A percentile compares a stretch with the other conserved stretches of the same genome.
Conservation (phyloP, 257 asterid species). For the Nicotiana tomentosiformis region DNA sequence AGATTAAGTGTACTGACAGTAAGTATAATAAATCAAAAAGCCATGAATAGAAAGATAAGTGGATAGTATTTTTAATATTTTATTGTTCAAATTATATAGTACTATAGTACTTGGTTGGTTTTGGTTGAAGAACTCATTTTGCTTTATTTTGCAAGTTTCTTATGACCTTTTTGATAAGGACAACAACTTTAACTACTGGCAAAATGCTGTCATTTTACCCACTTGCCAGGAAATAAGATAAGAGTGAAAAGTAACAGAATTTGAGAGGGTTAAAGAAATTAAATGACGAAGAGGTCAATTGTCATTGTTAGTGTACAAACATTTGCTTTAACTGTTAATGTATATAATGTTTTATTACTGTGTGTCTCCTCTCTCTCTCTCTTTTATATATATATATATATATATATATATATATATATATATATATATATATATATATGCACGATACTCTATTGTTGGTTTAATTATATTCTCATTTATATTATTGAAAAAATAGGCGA, state of each 20-base stretch:
- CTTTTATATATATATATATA: too few relatives aligned
- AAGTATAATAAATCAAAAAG: slow-evolving; percentile 10
- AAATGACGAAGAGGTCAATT: too few relatives aligned
- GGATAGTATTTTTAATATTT: not conserved
- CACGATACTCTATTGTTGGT: too few relatives aligned
- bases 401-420: too few relatives aligned
- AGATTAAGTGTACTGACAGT: slow-evolving; percentile 4
- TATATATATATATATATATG: too few relatives aligned
- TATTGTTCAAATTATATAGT: not conserved
- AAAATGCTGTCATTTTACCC: not conserved
- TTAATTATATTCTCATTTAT: too few relatives aligned
- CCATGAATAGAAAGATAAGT: not conserved
- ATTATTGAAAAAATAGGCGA: too few relatives aligned
- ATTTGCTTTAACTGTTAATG: too few relatives aligned
- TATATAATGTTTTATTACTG: too few relatives aligned
- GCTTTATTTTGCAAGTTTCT: slow-evolving; percentile 1
- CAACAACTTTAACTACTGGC: slow-evolving; percentile 3
- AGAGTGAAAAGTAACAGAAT: not conserved
- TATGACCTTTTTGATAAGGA: slow-evolving; percentile 4
- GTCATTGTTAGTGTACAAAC: too few relatives aligned
- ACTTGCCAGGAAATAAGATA: not conserved
- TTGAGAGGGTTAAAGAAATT: too few relatives aligned
- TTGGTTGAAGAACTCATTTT: not conserved
- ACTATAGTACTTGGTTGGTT: not conserved
- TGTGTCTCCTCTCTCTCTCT: too few relatives aligned